These are phyloP conservation scores for Tetrapisispora fleetii DNA, from an alignment of 805 yeast genomes.

Conservation along the genomic window DNA sequence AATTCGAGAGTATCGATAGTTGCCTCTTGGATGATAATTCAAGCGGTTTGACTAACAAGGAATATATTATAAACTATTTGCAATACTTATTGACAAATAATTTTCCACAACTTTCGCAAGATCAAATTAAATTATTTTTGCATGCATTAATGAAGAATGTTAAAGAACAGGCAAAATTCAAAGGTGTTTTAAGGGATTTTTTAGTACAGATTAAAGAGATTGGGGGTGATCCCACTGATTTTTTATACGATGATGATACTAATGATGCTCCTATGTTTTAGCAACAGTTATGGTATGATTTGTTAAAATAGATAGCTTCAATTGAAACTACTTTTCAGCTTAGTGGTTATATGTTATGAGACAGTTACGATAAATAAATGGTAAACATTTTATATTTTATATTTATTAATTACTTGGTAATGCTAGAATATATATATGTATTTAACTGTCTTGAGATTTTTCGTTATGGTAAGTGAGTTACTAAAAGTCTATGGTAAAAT, in stretches of 20 bases:
- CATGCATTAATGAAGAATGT: slow-evolving; percentile 60
- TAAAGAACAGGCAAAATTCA: slow-evolving; percentile 59
- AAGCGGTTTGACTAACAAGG: slow-evolving; percentile 51
- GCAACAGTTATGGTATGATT: background rate
- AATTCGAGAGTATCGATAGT: slow-evolving; percentile 53
- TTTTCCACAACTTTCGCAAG: slow-evolving; percentile 72
- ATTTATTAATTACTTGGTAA: no score
- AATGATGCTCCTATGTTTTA: slow-evolving; percentile 34
- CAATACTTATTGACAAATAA: slow-evolving; percentile 67
- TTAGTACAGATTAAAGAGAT: slow-evolving; percentile 85
- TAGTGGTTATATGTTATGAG: background rate
- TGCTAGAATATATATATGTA: no score
- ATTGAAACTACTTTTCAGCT: background rate
- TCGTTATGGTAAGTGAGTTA: no score
- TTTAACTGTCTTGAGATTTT: no score
- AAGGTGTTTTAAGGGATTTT: slow-evolving; percentile 79
- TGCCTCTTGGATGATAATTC: slow-evolving; percentile 72
- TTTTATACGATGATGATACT: slow-evolving; percentile 81
- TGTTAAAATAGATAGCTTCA: no score
- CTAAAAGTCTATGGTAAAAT: no score
- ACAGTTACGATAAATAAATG: no score
- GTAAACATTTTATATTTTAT: no score
- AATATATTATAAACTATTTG: slow-evolving; percentile 65
- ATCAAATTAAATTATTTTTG: slow-evolving; percentile 70
- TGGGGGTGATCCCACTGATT: slow-evolving; percentile 91